Base-by-base conservation (phyloP, 2,329 filamentous ascomycete genomes). In the Aspergillus floridensis region DNA sequence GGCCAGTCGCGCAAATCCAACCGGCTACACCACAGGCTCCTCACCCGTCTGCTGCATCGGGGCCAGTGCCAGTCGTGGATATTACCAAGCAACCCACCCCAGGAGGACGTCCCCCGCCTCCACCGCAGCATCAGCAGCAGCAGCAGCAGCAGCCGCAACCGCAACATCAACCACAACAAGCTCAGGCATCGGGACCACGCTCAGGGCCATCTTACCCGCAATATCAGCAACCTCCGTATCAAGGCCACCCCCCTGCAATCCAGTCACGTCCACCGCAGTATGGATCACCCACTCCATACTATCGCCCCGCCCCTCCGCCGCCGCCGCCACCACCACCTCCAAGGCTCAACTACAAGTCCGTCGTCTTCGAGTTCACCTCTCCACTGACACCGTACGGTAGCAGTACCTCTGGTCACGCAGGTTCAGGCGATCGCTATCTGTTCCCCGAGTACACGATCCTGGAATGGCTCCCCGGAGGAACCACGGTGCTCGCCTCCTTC, bases 371-470 rank as follows among this genome's bases (percentile, higher is more conserved):
- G 61, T 80, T 81, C 41, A 74, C 76, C 11, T 75, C 77, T 10
- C 72, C 76, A 0, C 65, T 77, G 57, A 75, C 75, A 3, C 75
- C 76, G 2, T 77, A 77, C 41, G 75, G 74, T 65, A 76, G 72
- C 59, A 74, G 72, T 41, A 73, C 74, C 1, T 76, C 76, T 0
- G 71, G 72, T 3, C 76, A 78, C 60, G 72, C 75, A 32, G 74
- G 74, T 10, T 77, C 75, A 6, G 77, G 78, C 11, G 80, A 82
- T 64, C 75, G 80, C 21, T 82, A 79, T 65, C 65, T 81, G 1
- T 80, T 82, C 60, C 80, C 80, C 0, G 78, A 81, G 63, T 68
- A 80, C 65, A 76, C 79, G 3, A 81, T 82, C 3, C 64, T 82
- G 19, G 80, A 82, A 61, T 80, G 76, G 68, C 71, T 79, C 21